Conservation (phyloP, 257 asterid genomes). For the Thymus quinquecostatus region DNA sequence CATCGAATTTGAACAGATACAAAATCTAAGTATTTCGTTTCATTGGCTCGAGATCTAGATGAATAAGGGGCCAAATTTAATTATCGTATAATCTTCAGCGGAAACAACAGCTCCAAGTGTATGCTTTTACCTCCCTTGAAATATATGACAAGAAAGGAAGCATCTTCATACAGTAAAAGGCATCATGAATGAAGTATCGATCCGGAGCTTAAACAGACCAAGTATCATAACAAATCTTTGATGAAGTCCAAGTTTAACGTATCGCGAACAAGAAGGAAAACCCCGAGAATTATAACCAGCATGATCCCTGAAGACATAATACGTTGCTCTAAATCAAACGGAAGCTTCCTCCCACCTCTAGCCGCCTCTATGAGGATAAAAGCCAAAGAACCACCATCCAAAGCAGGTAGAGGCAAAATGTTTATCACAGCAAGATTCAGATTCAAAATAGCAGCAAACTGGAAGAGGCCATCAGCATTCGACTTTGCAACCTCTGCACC, state of each 20-base stretch:
- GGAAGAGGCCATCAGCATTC: constrained; percentile 84
- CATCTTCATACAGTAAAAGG: constrained; percentile 10
- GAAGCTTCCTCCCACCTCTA: constrained; percentile 94
- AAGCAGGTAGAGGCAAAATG: constrained; percentile 92
- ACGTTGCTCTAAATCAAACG: constrained; percentile 80
- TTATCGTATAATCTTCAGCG: constrained; percentile 3
- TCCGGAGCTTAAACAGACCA: not conserved
- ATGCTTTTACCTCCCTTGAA: not conserved
- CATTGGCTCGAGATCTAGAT: constrained; percentile 26
- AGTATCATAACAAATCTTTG: constrained; percentile 68
- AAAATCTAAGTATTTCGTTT: constrained; percentile 25
- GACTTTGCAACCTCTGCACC: constrained; percentile 99
- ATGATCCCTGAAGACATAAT: constrained; percentile 92
- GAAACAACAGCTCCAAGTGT: constrained; percentile 24
- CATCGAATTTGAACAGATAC: not conserved
- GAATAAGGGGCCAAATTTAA: constrained; percentile 19
- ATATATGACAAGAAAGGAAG: constrained; percentile 14
- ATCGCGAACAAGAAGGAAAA: constrained; percentile 87
- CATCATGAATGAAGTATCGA: constrained; percentile 24
- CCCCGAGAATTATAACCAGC: constrained; percentile 72
- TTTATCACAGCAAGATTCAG: constrained; percentile 92
- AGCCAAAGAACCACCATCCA: constrained; percentile 93
- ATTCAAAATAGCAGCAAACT: constrained; percentile 87
- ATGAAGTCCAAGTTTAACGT: constrained; percentile 85
- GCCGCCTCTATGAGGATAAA: constrained; percentile 86